phyloP scores from a whole-genome alignment of 2,329 filamentous ascomycete genomes.

The Hysterium pulicare region DNA sequence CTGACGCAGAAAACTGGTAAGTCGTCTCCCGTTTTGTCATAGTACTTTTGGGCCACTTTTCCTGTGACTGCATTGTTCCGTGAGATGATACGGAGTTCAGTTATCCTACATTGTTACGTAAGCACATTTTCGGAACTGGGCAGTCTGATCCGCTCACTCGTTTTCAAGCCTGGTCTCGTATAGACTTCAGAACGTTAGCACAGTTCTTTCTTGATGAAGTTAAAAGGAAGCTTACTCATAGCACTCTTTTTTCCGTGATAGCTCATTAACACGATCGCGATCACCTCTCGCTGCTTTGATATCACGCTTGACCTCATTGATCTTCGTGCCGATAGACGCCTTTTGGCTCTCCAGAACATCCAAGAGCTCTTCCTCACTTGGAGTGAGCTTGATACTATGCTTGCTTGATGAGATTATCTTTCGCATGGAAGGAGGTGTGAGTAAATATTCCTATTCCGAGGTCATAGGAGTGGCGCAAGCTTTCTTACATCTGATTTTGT shows the following conservation, averaged over 20 bases:
- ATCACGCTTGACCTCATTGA: background rate
- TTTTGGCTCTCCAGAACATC: background rate
- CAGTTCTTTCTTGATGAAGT: background rate
- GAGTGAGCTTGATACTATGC: background rate
- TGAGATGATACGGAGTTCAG: conserved; percentile 3
- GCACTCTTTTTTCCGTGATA: background rate
- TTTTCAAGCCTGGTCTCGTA: background rate
- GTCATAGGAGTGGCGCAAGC: background rate
- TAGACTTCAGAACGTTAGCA: background rate
- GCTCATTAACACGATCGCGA: too few relatives aligned
- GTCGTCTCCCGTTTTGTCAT: conserved; percentile 8
- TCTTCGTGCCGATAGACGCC: background rate
- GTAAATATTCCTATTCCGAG: background rate
- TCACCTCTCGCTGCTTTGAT: background rate
- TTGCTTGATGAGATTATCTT: background rate
- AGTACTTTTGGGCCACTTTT: conserved; percentile 10
- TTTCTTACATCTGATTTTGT: conserved; percentile 16
- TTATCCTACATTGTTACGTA: background rate
- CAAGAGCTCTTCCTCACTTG: background rate
- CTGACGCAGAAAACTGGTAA: conserved; percentile 18
- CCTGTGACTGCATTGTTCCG: conserved; percentile 12
- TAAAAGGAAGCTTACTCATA: background rate
- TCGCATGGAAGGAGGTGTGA: background rate
- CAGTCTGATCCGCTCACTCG: background rate
- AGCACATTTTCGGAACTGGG: background rate